Evolutionary conservation across 208 protist species (phyloP).

Genomic region (Vickermania spadyakhi): DNA sequence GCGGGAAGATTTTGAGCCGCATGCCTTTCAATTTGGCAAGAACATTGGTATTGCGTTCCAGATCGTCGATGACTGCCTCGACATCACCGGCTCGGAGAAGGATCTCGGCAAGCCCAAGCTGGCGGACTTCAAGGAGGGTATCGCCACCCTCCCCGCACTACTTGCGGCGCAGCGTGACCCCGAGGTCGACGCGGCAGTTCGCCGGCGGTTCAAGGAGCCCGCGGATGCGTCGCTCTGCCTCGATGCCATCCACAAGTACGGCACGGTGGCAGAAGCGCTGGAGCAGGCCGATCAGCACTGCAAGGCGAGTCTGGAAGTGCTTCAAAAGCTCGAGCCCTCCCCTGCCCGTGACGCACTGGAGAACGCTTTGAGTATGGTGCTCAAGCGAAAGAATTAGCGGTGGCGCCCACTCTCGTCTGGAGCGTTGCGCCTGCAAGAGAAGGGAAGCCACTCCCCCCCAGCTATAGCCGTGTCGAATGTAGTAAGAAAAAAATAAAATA

Average conservation of each 20-base stretch:
- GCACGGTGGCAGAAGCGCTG: slow-evolving; percentile 47
- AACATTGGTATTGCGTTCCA: slow-evolving; percentile 93
- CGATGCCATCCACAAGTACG: slow-evolving; percentile 31
- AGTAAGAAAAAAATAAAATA: no score
- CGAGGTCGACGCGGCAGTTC: slow-evolving; percentile 38
- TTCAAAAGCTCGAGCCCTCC: slow-evolving; percentile 38
- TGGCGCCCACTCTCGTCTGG: no score
- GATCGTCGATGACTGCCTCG: slow-evolving; percentile 93
- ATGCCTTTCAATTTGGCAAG: slow-evolving; percentile 79
- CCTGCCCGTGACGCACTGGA: slow-evolving; percentile 52
- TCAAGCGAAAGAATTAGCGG: slow-evolving; percentile 31
- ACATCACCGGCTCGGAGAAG: slow-evolving; percentile 79
- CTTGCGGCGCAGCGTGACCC: slow-evolving; percentile 49
- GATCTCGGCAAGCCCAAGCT: slow-evolving; percentile 68
- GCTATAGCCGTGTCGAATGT: no score
- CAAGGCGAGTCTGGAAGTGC: slow-evolving; percentile 27
- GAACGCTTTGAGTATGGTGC: slow-evolving; percentile 38
- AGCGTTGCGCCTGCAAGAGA: no score
- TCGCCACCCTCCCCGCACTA: slow-evolving; percentile 72
- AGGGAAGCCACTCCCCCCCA: no score
- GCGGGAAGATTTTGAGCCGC: slow-evolving; percentile 31
- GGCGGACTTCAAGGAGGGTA: slow-evolving; percentile 72
- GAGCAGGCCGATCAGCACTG: slow-evolving; percentile 59
- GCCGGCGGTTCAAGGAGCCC: slow-evolving; percentile 35
- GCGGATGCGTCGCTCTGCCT: slow-evolving; percentile 39